Conservation (phyloP, 805 yeast species). For the Yarrowia porcina region DNA sequence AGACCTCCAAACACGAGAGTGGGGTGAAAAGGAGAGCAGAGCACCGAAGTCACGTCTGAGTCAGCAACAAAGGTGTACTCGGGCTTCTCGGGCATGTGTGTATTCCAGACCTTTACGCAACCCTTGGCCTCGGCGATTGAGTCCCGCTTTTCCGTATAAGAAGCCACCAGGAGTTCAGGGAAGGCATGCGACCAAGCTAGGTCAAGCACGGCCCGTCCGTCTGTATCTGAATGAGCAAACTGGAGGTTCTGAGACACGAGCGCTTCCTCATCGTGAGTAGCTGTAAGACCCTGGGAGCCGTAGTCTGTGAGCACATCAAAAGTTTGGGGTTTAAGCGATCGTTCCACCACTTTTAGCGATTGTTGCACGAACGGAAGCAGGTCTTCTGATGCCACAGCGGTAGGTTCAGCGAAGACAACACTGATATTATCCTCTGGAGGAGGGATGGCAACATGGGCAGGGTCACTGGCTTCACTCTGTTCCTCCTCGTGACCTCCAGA, state of each 20-base stretch:
- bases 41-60: slow-evolving; percentile 39
- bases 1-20: slow-evolving; percentile 48
- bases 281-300: slow-evolving; percentile 16
- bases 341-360: slow-evolving; percentile 38
- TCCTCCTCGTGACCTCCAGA: neutral
- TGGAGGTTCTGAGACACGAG: slow-evolving; percentile 28
- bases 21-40: slow-evolving; percentile 42
- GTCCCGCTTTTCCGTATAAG: slow-evolving; percentile 34
- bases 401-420: slow-evolving; percentile 2
- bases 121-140: slow-evolving; percentile 35
- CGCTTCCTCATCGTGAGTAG: neutral
- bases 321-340: slow-evolving; percentile 32
- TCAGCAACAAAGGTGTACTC: slow-evolving; percentile 46
- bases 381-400: neutral
- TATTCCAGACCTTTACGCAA: slow-evolving; percentile 41
- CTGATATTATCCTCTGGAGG: neutral
- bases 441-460: neutral
- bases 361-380: slow-evolving; percentile 32
- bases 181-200: slow-evolving; percentile 41
- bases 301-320: slow-evolving; percentile 38
- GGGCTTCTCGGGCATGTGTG: slow-evolving; percentile 36
- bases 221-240: slow-evolving; percentile 30
- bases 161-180: slow-evolving; percentile 40
- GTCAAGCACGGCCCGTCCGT: slow-evolving; percentile 36
- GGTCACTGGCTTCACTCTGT: neutral